Evolutionary conservation across 768 basidiomycete species (phyloP).

Genomic region (Rhodosporidiobolus odoratus): DNA sequence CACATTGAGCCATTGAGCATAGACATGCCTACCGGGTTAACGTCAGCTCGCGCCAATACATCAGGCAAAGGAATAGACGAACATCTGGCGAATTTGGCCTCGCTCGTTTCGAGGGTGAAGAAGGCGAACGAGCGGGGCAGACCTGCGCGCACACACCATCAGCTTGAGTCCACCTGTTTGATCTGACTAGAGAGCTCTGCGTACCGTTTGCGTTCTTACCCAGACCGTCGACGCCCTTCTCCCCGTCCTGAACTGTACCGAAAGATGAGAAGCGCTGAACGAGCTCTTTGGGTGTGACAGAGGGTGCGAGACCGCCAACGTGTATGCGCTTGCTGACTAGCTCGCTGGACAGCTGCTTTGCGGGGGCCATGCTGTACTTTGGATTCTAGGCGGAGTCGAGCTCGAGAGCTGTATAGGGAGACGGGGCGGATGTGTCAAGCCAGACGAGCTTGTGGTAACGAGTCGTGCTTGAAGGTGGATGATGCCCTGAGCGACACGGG

Average conservation of each 20-base stretch:
- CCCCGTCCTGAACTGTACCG: conserved; percentile 18
- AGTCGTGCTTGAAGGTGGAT: too few species aligned
- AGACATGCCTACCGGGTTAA: conserved; percentile 18
- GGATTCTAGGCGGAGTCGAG: not conserved
- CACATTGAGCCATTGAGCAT: conserved; percentile 37
- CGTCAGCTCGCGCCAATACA: too few species aligned
- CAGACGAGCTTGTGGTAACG: too few species aligned
- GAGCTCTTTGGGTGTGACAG: conserved; percentile 22
- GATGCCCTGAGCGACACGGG: too few species aligned
- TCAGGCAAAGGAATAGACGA: not conserved
- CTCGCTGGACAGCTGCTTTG: conserved; percentile 3
- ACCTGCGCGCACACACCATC: not conserved
- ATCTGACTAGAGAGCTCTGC: not conserved
- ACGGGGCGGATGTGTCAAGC: too few species aligned
- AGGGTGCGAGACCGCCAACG: conserved; percentile 25
- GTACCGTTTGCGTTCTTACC: conserved; percentile 15
- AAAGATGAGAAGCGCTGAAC: conserved; percentile 35
- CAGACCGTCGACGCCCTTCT: conserved; percentile 14
- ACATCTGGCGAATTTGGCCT: conserved; percentile 29
- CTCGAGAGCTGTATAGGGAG: too few species aligned
- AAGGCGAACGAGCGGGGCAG: conserved; percentile 30
- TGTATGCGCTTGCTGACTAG: conserved; percentile 27
- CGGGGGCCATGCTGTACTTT: not conserved
- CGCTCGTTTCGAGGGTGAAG: conserved; percentile 25
- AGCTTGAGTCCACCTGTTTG: not conserved